Base-by-base conservation (phyloP, 192 early-diverging fungal species). In the Irineochytrium annulatum region DNA sequence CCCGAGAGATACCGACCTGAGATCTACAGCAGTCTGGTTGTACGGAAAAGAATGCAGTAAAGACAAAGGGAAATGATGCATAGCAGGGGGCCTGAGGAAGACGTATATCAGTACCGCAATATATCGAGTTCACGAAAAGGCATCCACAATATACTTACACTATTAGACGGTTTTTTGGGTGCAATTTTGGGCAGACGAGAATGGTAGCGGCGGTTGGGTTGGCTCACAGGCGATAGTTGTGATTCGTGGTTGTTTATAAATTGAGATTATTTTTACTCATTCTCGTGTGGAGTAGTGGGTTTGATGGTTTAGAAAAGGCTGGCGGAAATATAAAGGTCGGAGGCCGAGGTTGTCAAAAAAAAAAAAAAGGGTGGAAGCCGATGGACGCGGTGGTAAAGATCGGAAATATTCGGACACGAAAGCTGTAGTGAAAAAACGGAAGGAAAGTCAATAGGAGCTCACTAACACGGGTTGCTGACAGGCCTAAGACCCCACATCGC, bases 71-170 rank as follows among this genome's bases (percentile, higher is more conserved):
- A n/a, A 41, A n/a, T n/a, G n/a, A 13, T n/a, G 37, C 37, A 41
- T 41, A 41, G 37, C 37, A 41, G n/a, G 37, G 37, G n/a, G 37
- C n/a, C 37, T 41, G 37, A n/a, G 37, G 37, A 41, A 41, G n/a
- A 41, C n/a, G n/a, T n/a, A 13, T 41, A 13, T 41, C 8, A n/a
- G 8, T 13, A 41, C 37, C 37, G n/a, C 8, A n/a, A 41, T 41
- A 8, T n/a, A 41, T 8, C 37, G 8, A n/a, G 37, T 41, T n/a
- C 8, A n/a, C 37, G n/a, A 41, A 41, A 41, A 8, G n/a, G n/a
- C 8, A 41, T n/a, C 37, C n/a, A n/a, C n/a, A n/a, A n/a, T 41
- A n/a, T 13, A 41, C 37, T 41, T 41, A 41, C 37, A 8, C 8
- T 13, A 41, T 8, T 41, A 41, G 37, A 41, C n/a, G n/a, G 8